Conservation (phyloP, 2,329 filamentous ascomycete genomes). For the Aspergillus proliferans region DNA sequence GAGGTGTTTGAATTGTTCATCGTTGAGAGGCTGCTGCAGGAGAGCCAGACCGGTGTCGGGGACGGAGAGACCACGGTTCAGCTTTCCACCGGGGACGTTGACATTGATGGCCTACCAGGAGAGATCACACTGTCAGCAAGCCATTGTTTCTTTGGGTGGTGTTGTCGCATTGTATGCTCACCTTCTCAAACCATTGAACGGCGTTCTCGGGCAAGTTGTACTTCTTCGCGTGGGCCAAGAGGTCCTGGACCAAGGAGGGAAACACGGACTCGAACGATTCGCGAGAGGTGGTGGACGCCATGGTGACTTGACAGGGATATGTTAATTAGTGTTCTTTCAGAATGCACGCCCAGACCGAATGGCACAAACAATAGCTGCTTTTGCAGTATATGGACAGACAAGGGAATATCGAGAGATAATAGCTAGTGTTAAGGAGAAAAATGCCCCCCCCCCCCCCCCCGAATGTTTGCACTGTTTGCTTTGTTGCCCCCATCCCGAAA, state of each 20-base stretch:
- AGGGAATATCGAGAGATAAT: background rate
- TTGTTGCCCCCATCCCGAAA: slow-evolving; percentile 11
- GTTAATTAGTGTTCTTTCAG: background rate
- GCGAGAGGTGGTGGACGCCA: slow-evolving; percentile 62
- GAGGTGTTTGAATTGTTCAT: slow-evolving; percentile 81
- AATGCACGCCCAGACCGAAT: background rate
- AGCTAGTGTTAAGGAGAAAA: slow-evolving; percentile 2
- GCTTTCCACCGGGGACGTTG: slow-evolving; percentile 92
- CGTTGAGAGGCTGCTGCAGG: slow-evolving; percentile 62
- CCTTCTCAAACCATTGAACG: slow-evolving; percentile 79
- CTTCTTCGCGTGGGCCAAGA: slow-evolving; percentile 68
- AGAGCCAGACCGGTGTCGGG: slow-evolving; percentile 83
- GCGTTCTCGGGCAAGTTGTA: slow-evolving; percentile 80
- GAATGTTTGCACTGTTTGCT: slow-evolving; percentile 25
- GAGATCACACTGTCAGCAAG: slow-evolving; percentile 3
- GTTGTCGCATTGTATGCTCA: slow-evolving; percentile 32
- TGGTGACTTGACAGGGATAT: slow-evolving; percentile 5
- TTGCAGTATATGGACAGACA: no score
- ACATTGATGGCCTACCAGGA: slow-evolving; percentile 63
- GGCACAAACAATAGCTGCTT: background rate
- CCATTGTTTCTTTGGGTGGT: slow-evolving; percentile 1
- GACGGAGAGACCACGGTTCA: slow-evolving; percentile 97
- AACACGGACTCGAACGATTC: slow-evolving; percentile 83
- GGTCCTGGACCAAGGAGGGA: slow-evolving; percentile 74
- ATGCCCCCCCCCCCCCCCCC: slow-evolving; percentile 12